phyloP scores from a whole-genome alignment of 495 filamentous ascomycete species.

The Rhizodiscina lignyota region DNA sequence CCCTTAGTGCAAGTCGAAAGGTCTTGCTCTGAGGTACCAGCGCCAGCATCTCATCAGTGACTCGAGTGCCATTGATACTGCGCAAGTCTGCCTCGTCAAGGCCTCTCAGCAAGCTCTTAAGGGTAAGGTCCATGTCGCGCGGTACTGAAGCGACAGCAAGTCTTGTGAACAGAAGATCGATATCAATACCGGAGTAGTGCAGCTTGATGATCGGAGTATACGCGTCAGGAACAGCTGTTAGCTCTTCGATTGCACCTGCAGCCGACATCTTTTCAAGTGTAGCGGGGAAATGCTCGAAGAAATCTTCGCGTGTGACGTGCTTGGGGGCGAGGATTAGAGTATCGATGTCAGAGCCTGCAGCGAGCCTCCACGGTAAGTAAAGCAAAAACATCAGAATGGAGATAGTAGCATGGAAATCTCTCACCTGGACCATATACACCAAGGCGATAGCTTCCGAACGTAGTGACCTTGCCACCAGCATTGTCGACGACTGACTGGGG shows the following conservation, averaged over 20 bases:
- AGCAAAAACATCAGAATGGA: not conserved
- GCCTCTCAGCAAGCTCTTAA: conserved; percentile 70
- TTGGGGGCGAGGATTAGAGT: conserved; percentile 82
- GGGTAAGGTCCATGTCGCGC: conserved; percentile 53
- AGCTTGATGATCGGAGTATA: conserved; percentile 95
- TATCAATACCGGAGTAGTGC: conserved; percentile 73
- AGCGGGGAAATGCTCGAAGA: conserved; percentile 72
- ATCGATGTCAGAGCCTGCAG: conserved; percentile 81
- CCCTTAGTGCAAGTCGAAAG: conserved; percentile 73
- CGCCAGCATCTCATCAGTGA: conserved; percentile 78
- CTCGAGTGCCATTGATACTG: conserved; percentile 82
- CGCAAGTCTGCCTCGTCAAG: conserved; percentile 73
- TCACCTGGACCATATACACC: conserved; percentile 81
- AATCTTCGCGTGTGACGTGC: conserved; percentile 73
- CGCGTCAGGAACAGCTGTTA: conserved; percentile 74
- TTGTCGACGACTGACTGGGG: conserved; percentile 59
- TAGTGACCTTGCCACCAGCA: conserved; percentile 79
- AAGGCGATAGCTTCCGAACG: conserved; percentile 84
- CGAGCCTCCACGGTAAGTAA: not conserved
- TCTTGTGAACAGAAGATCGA: conserved; percentile 86
- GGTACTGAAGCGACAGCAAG: conserved; percentile 56
- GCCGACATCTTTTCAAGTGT: conserved; percentile 58
- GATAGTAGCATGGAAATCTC: conserved; percentile 7
- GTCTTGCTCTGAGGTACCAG: conserved; percentile 78
- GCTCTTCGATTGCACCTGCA: conserved; percentile 60